These are phyloP conservation scores for Cercophora samala DNA, from an alignment of 495 filamentous ascomycete genomes.

Conservation along the genomic window DNA sequence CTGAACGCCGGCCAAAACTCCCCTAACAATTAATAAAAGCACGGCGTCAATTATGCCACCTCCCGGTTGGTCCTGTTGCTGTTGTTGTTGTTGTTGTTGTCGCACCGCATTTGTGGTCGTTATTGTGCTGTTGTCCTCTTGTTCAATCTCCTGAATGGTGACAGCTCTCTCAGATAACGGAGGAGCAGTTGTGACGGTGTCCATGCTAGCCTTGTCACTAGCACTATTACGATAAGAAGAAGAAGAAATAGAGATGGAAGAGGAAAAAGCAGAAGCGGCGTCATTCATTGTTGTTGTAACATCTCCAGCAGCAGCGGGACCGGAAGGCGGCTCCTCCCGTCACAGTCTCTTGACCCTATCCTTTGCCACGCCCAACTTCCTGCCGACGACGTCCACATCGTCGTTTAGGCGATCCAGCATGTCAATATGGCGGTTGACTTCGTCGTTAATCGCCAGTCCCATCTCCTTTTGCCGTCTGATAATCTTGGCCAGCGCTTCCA, in stretches of 20 bases:
- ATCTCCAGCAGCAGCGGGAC: not conserved
- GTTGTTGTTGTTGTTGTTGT: conserved; percentile 4
- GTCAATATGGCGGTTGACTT: conserved; percentile 79
- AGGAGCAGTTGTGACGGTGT: not conserved
- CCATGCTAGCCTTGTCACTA: not conserved
- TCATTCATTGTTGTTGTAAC: not conserved
- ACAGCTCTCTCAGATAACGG: not conserved
- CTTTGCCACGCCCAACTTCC: conserved; percentile 80
- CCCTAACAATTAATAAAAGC: conserved; percentile 27
- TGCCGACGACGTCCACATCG: conserved; percentile 66
- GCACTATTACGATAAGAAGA: not conserved
- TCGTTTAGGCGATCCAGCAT: conserved; percentile 72
- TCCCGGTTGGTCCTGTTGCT: conserved; percentile 7
- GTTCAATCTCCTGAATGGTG: not conserved
- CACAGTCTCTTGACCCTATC: conserved; percentile 72
- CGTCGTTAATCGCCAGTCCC: conserved; percentile 77
- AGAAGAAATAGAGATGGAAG: conserved; percentile 7
- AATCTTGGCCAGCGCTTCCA: conserved; percentile 71
- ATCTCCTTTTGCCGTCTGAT: conserved; percentile 81
- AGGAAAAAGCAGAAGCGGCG: not conserved
- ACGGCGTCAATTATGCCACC: conserved; percentile 24
- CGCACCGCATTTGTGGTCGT: not conserved
- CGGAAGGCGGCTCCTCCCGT: conserved; percentile 24
- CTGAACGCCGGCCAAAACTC: conserved; percentile 28
- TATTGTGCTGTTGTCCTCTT: conserved; percentile 1